phyloP scores from a whole-genome alignment of 2,329 filamentous ascomycete genomes.

The Colletotrichum australisinense region DNA sequence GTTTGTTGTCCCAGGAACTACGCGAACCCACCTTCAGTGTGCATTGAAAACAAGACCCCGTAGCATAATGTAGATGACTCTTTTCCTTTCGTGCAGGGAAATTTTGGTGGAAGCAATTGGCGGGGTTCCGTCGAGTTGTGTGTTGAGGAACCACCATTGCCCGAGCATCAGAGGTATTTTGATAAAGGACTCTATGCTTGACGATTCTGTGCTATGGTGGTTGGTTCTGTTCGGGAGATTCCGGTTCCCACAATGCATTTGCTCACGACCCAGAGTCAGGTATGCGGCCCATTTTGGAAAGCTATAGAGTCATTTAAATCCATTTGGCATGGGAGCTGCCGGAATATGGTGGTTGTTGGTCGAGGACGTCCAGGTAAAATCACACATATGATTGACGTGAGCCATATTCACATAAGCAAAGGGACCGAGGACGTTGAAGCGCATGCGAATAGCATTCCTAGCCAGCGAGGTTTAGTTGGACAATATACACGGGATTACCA shows the following conservation, averaged over 20 bases:
- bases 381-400: neutral
- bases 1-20: neutral
- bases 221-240: neutral
- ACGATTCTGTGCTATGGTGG: neutral
- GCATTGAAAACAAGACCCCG: neutral
- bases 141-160: too few relatives aligned
- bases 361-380: neutral
- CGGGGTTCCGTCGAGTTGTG: too few relatives aligned
- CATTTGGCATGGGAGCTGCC: neutral
- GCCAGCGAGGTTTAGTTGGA: conserved; percentile 38
- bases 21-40: neutral
- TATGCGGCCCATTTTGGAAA: too few relatives aligned
- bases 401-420: neutral
- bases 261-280: too few relatives aligned
- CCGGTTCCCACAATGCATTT: neutral
- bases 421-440: neutral
- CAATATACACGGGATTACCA: conserved; percentile 53
- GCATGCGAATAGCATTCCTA: conserved; percentile 35
- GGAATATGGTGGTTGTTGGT: neutral
- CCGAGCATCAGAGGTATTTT: too few relatives aligned
- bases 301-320: too few relatives aligned
- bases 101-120: too few relatives aligned
- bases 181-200: too few relatives aligned
- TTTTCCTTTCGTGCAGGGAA: neutral
- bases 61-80: neutral